Base-by-base conservation (phyloP, 1,139 yeast genomes). In the Nakaseomyces glabratus region DNA sequence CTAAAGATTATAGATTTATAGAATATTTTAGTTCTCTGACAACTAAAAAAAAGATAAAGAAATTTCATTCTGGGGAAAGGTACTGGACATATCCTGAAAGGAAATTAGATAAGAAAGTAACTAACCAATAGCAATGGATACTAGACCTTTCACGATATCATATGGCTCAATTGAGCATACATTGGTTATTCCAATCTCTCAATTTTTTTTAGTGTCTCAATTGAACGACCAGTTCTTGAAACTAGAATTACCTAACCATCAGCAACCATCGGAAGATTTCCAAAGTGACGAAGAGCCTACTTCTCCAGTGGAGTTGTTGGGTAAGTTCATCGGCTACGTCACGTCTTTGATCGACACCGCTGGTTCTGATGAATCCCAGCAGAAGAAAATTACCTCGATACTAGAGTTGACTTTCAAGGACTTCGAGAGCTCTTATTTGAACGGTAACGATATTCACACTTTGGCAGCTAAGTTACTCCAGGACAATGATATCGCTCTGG, bases 151-250 rank as follows among this genome's bases (percentile, higher is more conserved):
- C 56, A 80, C 80, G 41, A 71, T 90, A 51, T 65, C 76, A 42
- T 94, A 85, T 55, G 96, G 96, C 39, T 65, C 82, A 26, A 73
- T 88, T 42, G 97, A 90, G 65, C 86, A 86, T 61, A 79, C 90
- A 24, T 66, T 88, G 37, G 69, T 88, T 52, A 90, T 90, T 39
- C 95, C 97, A 34, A 77, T 93, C 32, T 73, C 76, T 39, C 69
- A 79, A 40, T 82, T 82, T 56, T 75, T 84, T 55, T 73, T 77
- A 51, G 84, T 82, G 55, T 79, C 90, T 42, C 95, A 88, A 63
- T 71, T 93, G 49, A 80, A 84, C 52, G 93, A 86, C 48, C 93
- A 79, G 58, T 90, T 90, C 58, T 65, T 64, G 52, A 81, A 82
- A 24, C 21, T 32, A 57, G 15, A 26, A 11, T 18, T 26, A 10